Evolutionary conservation across 1,284 basidiomycete species (phyloP), one percentile per base, ranked within the genome.

Genomic region (Fomitopsis betulina): DNA sequence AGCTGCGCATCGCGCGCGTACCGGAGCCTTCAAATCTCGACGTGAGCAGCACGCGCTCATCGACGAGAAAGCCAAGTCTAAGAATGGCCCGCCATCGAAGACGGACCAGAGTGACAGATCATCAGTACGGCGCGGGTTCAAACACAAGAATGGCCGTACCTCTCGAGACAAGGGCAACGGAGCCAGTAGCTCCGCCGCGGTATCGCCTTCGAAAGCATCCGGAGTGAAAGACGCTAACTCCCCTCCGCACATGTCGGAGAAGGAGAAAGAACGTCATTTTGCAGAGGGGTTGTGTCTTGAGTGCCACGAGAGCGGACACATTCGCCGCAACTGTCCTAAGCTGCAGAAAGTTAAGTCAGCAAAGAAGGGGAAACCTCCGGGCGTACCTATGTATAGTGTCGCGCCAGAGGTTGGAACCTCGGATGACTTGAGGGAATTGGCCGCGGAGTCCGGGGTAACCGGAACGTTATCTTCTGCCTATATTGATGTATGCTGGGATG

Each of bases 1-100:
- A 37, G 49, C 64, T 0, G 56, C 63, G 1, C 58, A 59, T 7
- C 19, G 52, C 1, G 57, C 60, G 21, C 30, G 54, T 3, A 13
- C 42, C 15, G 27, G 17, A 2, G 8, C 8, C 2, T 35, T 35
- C 35, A 35, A 3, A 10, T 35, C 35, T 35, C 12, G 35, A 7
- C 12, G 32, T 33, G 32, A 33, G 32, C 32, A 33, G 32, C 32
- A 33, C 12, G 12, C 32, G 12, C 32, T 33, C 12, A 12, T 33
- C 6, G 5, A 12, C 12, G 32, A 33, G 32, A 33, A 12, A 33
- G 32, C 32, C 5, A 33, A 33, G 12, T 33, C 32, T 33, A 33
- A 12, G 12, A 12, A 12, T 33, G 32, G 6, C 32, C 32, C 32
- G 32, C 32, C 5, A 12, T 33, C 32, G 5, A 33, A 33, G 32